Conservation (phyloP, 441 rosid species). For the Euphorbia celastroides region DNA sequence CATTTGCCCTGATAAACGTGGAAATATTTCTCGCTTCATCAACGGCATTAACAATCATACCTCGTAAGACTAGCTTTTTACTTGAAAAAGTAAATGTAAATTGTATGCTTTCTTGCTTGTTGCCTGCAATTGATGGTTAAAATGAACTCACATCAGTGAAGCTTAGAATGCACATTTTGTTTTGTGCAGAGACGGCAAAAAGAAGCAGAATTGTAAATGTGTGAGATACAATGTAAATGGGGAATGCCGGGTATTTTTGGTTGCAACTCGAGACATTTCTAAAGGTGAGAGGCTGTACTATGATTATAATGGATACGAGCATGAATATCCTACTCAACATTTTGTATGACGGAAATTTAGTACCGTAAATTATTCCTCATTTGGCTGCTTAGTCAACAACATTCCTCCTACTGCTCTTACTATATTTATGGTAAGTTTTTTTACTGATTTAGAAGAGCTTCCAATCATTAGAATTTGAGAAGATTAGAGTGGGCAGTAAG, state of each 20-base stretch:
- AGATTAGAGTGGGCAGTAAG: conserved; percentile 16
- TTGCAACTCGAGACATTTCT: conserved; percentile 78
- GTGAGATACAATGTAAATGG: conserved; percentile 82
- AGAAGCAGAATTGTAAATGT: conserved; percentile 92
- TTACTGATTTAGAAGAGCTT: conserved; percentile 24
- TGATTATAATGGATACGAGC: conserved; percentile 90
- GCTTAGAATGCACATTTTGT: conserved; percentile 18
- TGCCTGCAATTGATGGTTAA: too few species aligned
- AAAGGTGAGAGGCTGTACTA: conserved; percentile 63
- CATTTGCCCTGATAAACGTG: conserved; percentile 82
- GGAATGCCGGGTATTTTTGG: conserved; percentile 81
- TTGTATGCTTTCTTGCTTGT: not conserved
- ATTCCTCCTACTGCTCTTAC: conserved; percentile 7
- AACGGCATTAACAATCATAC: conserved; percentile 85
- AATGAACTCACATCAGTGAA: not conserved
- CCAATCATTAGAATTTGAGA: conserved; percentile 19
- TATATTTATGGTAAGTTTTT: not conserved
- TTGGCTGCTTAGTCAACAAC: conserved; percentile 1
- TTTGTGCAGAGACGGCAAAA: conserved; percentile 77
- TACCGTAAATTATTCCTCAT: conserved; percentile 23
- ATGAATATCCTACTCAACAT: conserved; percentile 90
- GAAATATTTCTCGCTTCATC: conserved; percentile 82
- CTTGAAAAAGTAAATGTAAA: too few species aligned
- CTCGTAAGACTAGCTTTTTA: conserved; percentile 56
- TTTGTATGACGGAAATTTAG: conserved; percentile 45